These are phyloP conservation scores for Hypoxylon sp. DNA, from an alignment of 2,329 filamentous ascomycete species.

Conservation along the genomic window DNA sequence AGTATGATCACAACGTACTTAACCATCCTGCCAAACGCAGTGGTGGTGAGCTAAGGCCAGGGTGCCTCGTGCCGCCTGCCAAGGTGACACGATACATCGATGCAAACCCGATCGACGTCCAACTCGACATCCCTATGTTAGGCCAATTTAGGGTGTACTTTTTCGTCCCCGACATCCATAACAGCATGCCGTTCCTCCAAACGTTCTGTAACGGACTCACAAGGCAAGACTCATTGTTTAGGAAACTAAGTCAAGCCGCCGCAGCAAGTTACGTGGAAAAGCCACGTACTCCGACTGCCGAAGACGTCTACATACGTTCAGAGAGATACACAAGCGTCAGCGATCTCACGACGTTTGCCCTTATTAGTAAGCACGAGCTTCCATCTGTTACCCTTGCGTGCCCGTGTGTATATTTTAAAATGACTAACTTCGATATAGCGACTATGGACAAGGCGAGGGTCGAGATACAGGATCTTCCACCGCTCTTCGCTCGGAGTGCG, in stretches of 20 bases:
- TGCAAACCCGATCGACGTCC: constrained; percentile 82
- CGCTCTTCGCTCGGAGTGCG: constrained; percentile 46
- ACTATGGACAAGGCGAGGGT: constrained; percentile 49
- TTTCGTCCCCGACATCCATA: constrained; percentile 73
- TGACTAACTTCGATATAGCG: constrained; percentile 39
- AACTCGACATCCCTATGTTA: constrained; percentile 82
- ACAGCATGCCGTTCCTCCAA: constrained; percentile 51
- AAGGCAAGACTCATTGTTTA: constrained; percentile 66
- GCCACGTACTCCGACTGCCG: constrained; percentile 68
- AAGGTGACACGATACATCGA: constrained; percentile 82
- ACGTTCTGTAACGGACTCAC: constrained; percentile 58
- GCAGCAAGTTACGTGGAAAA: constrained; percentile 73
- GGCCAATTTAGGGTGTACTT: constrained; percentile 84
- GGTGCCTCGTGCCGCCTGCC: constrained; percentile 73
- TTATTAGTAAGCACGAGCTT: constrained; percentile 70
- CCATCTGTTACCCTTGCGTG: not conserved
- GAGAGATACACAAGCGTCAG: constrained; percentile 78
- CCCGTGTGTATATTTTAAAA: not conserved
- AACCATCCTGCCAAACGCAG: constrained; percentile 62
- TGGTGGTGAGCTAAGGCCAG: constrained; percentile 65
- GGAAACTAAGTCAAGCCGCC: constrained; percentile 71
- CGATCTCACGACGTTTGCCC: constrained; percentile 76
- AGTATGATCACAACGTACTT: constrained; percentile 67
- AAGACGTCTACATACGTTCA: constrained; percentile 76
- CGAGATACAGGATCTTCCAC: constrained; percentile 49